Evolutionary conservation across 805 yeast species (phyloP), one percentile per base, ranked within the genome.

Genomic region (Zygosaccharomyces kombuchaensis): DNA sequence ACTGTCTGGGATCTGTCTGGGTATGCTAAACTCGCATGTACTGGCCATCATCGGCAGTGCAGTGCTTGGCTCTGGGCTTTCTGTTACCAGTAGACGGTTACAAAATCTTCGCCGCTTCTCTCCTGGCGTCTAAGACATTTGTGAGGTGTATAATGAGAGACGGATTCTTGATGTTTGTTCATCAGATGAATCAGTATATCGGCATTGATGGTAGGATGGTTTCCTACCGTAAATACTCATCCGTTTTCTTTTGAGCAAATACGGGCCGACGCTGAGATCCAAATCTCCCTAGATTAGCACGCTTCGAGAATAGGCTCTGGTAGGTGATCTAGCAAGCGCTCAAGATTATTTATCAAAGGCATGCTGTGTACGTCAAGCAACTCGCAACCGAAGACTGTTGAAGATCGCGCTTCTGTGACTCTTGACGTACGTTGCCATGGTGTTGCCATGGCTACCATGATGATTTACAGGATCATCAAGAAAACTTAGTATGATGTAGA

Each of bases 1-100:
- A n/a, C 0, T 66, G 86, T 43, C 83, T 85, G 70, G 84, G 89
- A 77, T 70, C 85, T 50, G 91, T 81, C 2, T 86, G 93, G 90
- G 75, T 88, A 2, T 75, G 81, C 19, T 75, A 76, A 54, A 45
- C 63, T 0, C 59, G 74, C 25, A 73, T 84, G 9, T 89, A 81
- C 59, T 85, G 89, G 88, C 80, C 83, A 58, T 78, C 16, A 74
- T 81, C 46, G 80, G 90, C 2, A 90, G 88, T 48, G 74, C 81
- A n/a, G 75, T 88, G 8, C 78, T 84, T 60, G 90, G 93, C 3
- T 74, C 80, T 53, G 83, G 88, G n/a, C n/a, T n/a, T n/a, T n/a
- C n/a, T n/a, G n/a, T n/a, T n/a, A n/a, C n/a, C 84, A 45, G 73
- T 81, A 17, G 77, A 81, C 73, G 73, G 84, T 0, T 85, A 81